phyloP scores from a whole-genome alignment of 495 filamentous ascomycete species.

The Jackrogersella minutella region DNA sequence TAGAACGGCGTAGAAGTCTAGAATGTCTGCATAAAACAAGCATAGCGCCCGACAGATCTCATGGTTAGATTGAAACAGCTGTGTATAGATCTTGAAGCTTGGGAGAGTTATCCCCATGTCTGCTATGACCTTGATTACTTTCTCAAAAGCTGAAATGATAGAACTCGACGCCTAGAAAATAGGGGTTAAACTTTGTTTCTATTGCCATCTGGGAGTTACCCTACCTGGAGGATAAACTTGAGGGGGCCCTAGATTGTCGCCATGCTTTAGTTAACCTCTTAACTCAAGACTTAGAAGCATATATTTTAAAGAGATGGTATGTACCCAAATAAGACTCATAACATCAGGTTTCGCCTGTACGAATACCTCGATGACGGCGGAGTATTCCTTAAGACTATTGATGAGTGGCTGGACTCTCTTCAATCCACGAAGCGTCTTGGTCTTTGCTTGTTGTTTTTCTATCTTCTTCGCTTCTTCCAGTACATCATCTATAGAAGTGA shows the following conservation, averaged over 20 bases:
- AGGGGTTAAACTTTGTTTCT: background rate
- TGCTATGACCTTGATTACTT: constrained; percentile 24
- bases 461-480: constrained; percentile 20
- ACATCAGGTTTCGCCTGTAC: constrained; percentile 23
- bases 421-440: constrained; percentile 24
- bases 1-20: constrained; percentile 25
- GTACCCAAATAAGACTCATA: constrained; percentile 28
- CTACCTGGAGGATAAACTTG: constrained; percentile 30
- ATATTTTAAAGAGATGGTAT: background rate
- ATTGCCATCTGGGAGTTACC: background rate
- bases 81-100: constrained; percentile 22
- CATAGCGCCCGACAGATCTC: constrained; percentile 21
- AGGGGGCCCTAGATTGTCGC: constrained; percentile 9
- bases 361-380: constrained; percentile 20
- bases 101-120: constrained; percentile 23
- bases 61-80: constrained; percentile 20
- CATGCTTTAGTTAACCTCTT: background rate
- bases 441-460: constrained; percentile 22
- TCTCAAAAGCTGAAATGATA: constrained; percentile 19
- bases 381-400: constrained; percentile 25
- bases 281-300: background rate
- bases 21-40: constrained; percentile 25
- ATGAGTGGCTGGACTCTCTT: constrained; percentile 19
- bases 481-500: constrained; percentile 18
- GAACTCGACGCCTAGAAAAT: constrained; percentile 14